Evolutionary conservation across 2,329 filamentous ascomycete species (phyloP), one percentile per base, ranked within the genome.

Genomic region (Septoria linicola): DNA sequence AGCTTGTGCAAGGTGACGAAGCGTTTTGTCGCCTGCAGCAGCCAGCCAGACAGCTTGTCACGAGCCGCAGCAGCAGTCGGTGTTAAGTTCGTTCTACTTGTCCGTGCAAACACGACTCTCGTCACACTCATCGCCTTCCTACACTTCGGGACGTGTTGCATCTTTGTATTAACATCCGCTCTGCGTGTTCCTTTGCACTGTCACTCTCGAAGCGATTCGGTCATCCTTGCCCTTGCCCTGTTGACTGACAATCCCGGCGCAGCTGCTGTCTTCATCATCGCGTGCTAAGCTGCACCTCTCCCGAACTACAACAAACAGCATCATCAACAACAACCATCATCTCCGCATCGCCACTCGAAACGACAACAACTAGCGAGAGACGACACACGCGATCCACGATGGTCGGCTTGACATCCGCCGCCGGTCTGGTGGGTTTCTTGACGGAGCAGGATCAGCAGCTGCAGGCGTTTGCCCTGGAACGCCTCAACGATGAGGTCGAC

Each of bases 401-500:
- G 93, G 88, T 93, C 70, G 89, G 88, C 70, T 82, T 97, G 70
- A 89, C 91, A 67, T 96, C 92, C 63, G 93, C 93, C 62, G 92
- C 89, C 62, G 93, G 93, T 72, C 84, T 99, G 53, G 83, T 99
- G 69, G 92, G 90, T 76, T 96, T 96, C 73, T 82, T 99, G 58
- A 87, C 89, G 62, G 93, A 99, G 70, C 90, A 95, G 64, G 93
- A 97, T 74, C 82, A 88, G 51, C 89, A 95, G 73, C 84, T 99
- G 72, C 91, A 90, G 79, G 84, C 92, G 63, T 99, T 96, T 70
- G 93, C 93, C 60, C 80, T 99, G 62, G 88, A 96, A 76, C 91
- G 89, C 62, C 82, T 99, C 67, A 96, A 99, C 74, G 88, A 93
- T 64, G 88, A 97, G 68, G 95, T 99, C 66, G 91, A 97, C 72